Evolutionary conservation across 805 yeast species (phyloP).

Genomic region (Yarrowia sp.): DNA sequence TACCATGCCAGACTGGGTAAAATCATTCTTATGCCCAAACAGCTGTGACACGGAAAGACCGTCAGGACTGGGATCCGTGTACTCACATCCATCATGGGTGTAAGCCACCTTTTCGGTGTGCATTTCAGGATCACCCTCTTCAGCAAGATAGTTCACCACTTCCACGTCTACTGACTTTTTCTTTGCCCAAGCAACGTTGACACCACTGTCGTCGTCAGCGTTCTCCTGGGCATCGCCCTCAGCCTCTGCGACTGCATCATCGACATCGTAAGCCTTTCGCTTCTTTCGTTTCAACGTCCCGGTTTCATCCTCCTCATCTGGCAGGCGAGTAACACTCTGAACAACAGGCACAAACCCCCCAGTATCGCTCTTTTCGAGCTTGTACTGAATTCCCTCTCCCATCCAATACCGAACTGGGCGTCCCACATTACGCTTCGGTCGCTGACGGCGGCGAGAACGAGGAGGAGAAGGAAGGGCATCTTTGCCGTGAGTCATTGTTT

Average conservation of each 20-base stretch:
- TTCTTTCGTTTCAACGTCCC: not conserved
- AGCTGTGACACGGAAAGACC: slow-evolving; percentile 19
- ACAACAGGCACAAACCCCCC: not conserved
- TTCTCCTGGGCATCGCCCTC: not conserved
- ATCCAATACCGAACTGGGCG: slow-evolving; percentile 82
- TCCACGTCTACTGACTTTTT: not conserved
- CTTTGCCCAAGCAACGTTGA: not conserved
- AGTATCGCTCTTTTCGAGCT: slow-evolving; percentile 31
- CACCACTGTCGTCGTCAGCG: not conserved
- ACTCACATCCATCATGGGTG: not conserved
- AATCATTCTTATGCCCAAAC: slow-evolving; percentile 20
- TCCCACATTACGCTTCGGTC: slow-evolving; percentile 50
- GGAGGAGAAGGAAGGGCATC: slow-evolving; percentile 13
- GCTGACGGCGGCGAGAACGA: slow-evolving; percentile 49
- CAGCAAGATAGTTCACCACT: not conserved
- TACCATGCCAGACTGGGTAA: slow-evolving; percentile 11
- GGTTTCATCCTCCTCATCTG: not conserved
- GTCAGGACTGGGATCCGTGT: not conserved
- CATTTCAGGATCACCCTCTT: not conserved
- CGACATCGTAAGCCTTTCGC: not conserved
- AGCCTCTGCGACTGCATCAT: not conserved
- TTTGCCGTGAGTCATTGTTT: not conserved
- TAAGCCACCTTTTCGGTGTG: not conserved
- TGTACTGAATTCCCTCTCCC: slow-evolving; percentile 69
- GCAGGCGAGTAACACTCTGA: not conserved